phyloP scores from a whole-genome alignment of 1,284 basidiomycete species.

The Ceratobasidium sp. region DNA sequence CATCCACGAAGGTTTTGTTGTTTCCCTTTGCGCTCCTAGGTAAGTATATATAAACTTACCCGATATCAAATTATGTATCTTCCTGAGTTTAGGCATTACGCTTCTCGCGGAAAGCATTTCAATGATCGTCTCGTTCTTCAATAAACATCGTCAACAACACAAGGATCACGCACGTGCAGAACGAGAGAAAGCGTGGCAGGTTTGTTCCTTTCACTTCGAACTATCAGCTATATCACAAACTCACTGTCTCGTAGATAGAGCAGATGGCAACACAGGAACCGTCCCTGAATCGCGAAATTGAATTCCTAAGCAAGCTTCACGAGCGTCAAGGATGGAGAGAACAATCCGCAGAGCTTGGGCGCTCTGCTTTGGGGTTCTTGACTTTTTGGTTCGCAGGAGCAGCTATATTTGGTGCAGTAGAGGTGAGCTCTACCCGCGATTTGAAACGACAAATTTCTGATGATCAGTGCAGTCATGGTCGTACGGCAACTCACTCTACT shows the following conservation, averaged over 20 bases:
- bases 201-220: slow-evolving; percentile 1
- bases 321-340: slow-evolving; percentile 47
- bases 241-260: not conserved
- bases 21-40: slow-evolving; percentile 52
- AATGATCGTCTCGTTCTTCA: slow-evolving; percentile 51
- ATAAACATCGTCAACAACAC: slow-evolving; percentile 34
- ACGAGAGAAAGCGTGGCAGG: slow-evolving; percentile 47
- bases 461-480: slow-evolving; percentile 33
- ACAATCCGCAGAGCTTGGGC: slow-evolving; percentile 48
- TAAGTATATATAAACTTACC: not conserved
- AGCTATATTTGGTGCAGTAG: slow-evolving; percentile 48
- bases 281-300: slow-evolving; percentile 49
- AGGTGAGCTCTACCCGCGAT: slow-evolving; percentile 20
- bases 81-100: slow-evolving; percentile 48
- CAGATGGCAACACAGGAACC: slow-evolving; percentile 19
- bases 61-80: not conserved
- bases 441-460: not conserved
- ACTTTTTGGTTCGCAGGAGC: slow-evolving; percentile 53
- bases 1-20: slow-evolving; percentile 50
- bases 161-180: slow-evolving; percentile 42
- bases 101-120: slow-evolving; percentile 51
- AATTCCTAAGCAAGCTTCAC: slow-evolving; percentile 48
- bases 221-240: not conserved
- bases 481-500: slow-evolving; percentile 45
- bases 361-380: slow-evolving; percentile 49